Evolutionary conservation across 768 basidiomycete genomes (phyloP).

Genomic region (Lactifluus hygrophoroides): DNA sequence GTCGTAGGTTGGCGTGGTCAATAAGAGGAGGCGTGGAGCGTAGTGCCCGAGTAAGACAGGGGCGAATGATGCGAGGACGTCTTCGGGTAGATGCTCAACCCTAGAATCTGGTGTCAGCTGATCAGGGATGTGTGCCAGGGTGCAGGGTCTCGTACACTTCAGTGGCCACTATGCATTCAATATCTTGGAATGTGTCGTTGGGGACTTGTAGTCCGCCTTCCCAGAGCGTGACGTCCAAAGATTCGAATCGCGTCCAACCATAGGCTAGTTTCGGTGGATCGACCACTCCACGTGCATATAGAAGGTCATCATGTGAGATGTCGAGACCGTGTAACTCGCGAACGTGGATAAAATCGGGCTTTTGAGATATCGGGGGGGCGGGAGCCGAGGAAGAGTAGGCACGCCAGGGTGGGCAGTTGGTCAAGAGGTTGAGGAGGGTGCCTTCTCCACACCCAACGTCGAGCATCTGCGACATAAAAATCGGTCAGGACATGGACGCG

Average conservation of each 20-base stretch:
- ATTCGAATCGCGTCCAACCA: slow-evolving; percentile 51
- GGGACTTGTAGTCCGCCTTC: slow-evolving; percentile 60
- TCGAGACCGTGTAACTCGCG: slow-evolving; percentile 61
- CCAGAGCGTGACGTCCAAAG: slow-evolving; percentile 59
- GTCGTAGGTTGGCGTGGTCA: slow-evolving; percentile 81
- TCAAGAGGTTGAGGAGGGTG: slow-evolving; percentile 56
- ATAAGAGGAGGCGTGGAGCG: slow-evolving; percentile 58
- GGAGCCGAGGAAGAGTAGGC: slow-evolving; percentile 26
- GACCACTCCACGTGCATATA: slow-evolving; percentile 41
- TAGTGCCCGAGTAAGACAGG: slow-evolving; percentile 72
- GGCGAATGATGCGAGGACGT: slow-evolving; percentile 52
- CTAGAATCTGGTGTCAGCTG: slow-evolving; percentile 32
- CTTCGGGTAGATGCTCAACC: slow-evolving; percentile 67
- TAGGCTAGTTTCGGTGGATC: slow-evolving; percentile 30
- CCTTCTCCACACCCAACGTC: slow-evolving; percentile 86
- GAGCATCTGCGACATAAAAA: slow-evolving; percentile 43
- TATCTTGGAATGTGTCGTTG: slow-evolving; percentile 55
- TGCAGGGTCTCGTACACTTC: slow-evolving; percentile 56
- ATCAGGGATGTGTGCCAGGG: not conserved
- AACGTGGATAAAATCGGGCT: slow-evolving; percentile 43
- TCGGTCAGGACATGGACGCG: not conserved
- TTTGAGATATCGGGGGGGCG: slow-evolving; percentile 4
- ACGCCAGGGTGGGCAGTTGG: slow-evolving; percentile 69
- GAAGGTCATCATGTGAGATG: slow-evolving; percentile 45
- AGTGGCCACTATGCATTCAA: slow-evolving; percentile 66